Conservation (phyloP, 306 rosid genomes). For the Coriaria nepalensis region DNA sequence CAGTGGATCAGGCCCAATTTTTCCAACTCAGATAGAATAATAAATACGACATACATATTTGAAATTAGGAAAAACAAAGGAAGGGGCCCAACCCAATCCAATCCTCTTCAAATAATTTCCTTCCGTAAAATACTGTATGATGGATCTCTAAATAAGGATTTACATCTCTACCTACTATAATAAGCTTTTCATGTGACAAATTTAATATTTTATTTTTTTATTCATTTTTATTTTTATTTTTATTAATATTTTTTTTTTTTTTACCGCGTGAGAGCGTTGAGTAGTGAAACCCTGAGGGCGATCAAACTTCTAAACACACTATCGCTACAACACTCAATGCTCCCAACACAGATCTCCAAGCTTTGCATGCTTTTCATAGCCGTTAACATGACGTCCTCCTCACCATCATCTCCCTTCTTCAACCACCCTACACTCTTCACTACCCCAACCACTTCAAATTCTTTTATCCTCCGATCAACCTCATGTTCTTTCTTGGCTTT, state of each 20-base stretch:
- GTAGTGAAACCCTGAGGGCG: slow-evolving; percentile 49
- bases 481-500: slow-evolving; percentile 13
- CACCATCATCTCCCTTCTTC: slow-evolving; percentile 43
- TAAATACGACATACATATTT: too few relatives aligned
- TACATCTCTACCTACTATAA: slow-evolving; percentile 1
- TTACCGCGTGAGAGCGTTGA: slow-evolving; percentile 34
- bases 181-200: neutral
- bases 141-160: neutral
- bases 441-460: slow-evolving; percentile 18
- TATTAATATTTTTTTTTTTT: neutral
- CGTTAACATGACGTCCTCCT: neutral
- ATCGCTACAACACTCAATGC: slow-evolving; percentile 36
- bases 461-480: slow-evolving; percentile 28
- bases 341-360: slow-evolving; percentile 31
- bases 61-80: too few relatives aligned
- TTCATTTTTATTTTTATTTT: too few relatives aligned
- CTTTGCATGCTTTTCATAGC: slow-evolving; percentile 53
- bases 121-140: too few relatives aligned
- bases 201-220: too few relatives aligned
- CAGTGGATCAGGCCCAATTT: too few relatives aligned
- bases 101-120: too few relatives aligned
- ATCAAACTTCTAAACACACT: slow-evolving; percentile 61
- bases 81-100: too few relatives aligned
- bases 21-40: too few relatives aligned
- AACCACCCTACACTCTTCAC: slow-evolving; percentile 19